Evolutionary conservation across 352 stramenopile species (phyloP).

Genomic region (Phytophthora pinifolia): DNA sequence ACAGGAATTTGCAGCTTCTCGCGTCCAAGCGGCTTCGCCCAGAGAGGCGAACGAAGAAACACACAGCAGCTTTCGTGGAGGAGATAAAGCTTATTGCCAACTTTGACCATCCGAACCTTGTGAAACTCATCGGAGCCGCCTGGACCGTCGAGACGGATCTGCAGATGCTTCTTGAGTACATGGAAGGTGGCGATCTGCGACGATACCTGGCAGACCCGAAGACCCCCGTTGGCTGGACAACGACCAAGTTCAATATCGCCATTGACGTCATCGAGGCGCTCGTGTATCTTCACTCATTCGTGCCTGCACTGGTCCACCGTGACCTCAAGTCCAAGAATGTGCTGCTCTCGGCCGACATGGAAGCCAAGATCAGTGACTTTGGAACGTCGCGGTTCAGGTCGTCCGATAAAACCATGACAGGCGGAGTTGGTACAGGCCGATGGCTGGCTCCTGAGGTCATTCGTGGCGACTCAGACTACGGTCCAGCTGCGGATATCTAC

Average conservation of each 20-base stretch:
- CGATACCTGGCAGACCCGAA: conserved; percentile 14
- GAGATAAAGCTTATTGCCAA: conserved; percentile 42
- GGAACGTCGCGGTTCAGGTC: conserved; percentile 24
- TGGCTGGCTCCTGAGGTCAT: conserved; percentile 58
- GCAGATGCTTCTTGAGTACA: conserved; percentile 40
- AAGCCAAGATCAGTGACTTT: conserved; percentile 34
- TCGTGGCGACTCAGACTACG: conserved; percentile 43
- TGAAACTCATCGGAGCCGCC: conserved; percentile 33
- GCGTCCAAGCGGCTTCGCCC: conserved; percentile 27
- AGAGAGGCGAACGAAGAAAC: conserved; percentile 19
- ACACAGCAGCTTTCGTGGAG: conserved; percentile 31
- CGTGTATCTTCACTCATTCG: conserved; percentile 40
- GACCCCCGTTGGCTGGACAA: conserved; percentile 13
- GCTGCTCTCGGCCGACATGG: conserved; percentile 29
- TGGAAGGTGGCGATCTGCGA: conserved; percentile 38
- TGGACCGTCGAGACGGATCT: conserved; percentile 42
- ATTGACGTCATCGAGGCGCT: conserved; percentile 39
- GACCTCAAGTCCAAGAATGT: conserved; percentile 63
- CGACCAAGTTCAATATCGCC: conserved; percentile 33
- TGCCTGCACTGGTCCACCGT: conserved; percentile 43
- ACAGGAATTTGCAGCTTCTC: conserved; percentile 23
- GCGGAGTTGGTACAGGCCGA: conserved; percentile 48
- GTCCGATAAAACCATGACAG: conserved; percentile 31
- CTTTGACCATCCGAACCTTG: conserved; percentile 45
- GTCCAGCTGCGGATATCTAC: conserved; percentile 52